These are phyloP conservation scores for Blastobotrys petasosporus DNA, from an alignment of 1,139 yeast genomes.

Conservation along the genomic window DNA sequence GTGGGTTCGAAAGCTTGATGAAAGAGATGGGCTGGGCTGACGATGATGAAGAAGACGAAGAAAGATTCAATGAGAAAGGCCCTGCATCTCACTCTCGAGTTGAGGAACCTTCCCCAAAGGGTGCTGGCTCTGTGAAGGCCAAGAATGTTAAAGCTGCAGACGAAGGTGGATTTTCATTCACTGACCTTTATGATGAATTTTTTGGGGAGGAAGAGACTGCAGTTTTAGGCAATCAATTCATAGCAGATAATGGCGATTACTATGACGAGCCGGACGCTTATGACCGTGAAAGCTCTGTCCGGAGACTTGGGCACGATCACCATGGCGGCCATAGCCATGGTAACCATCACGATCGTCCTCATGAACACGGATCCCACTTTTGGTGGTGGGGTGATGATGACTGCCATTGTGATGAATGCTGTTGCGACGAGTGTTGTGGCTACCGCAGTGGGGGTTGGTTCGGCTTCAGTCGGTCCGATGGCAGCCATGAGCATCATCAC, in stretches of 20 bases:
- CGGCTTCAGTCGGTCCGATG: not conserved
- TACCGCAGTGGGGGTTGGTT: not conserved
- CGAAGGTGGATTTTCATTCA: too few relatives aligned
- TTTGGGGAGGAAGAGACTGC: not conserved
- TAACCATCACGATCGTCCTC: slow-evolving; percentile 5
- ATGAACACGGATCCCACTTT: not conserved
- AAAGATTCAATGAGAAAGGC: too few relatives aligned
- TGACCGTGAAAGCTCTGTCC: slow-evolving; percentile 3
- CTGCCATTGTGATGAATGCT: not conserved
- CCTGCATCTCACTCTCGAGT: too few relatives aligned
- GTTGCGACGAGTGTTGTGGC: not conserved
- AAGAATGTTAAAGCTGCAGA: too few relatives aligned
- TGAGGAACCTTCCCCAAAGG: not conserved
- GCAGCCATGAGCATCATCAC: slow-evolving; percentile 4
- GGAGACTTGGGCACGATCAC: not conserved
- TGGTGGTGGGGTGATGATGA: not conserved
- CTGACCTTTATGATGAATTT: not conserved
- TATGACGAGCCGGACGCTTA: slow-evolving; percentile 9
- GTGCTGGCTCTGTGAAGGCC: too few relatives aligned
- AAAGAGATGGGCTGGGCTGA: too few relatives aligned
- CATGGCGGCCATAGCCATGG: slow-evolving; percentile 4
- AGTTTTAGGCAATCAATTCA: not conserved
- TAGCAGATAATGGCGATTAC: not conserved
- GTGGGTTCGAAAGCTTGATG: too few relatives aligned
- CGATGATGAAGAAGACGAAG: too few relatives aligned